Base-by-base conservation (phyloP, 2,329 filamentous ascomycete species). In the Penicillium verrucosum region DNA sequence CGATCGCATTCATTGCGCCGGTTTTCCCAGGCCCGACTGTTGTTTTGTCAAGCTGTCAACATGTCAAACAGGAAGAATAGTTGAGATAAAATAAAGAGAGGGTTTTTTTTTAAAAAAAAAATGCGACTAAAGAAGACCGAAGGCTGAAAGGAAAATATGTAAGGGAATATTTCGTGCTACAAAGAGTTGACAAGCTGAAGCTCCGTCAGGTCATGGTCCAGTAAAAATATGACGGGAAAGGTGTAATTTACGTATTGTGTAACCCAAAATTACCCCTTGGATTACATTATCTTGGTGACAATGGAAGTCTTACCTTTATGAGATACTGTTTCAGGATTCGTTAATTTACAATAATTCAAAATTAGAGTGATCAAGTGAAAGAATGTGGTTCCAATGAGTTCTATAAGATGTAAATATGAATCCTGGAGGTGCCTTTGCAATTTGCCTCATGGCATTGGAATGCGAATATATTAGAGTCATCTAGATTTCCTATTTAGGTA, bases 1-100 rank as follows among this genome's bases (percentile, higher is more conserved):
- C 61, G 56, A 56, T 63, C 51, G 62, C 60, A 56, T 71, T 66
- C 68, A 75, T 65, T 63, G 59, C 61, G 58, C 58, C 56, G 53
- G 58, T 51, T 54, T 48, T 52, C 50, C 38, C 58, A 54, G 21
- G 37, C 50, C 44, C 27, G 45, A 30, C 41, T 52, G 51, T 43
- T 51, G 27, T 46, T 56, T 43, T 44, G 38, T 50, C 56, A 40
- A 41, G 25, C 21, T 37, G 18, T 21, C 11, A n/a, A 51, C 50
- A 63, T 48, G 9, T 36, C 44, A 37, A 42, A 25, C 43, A 9
- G n/a, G n/a, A 51, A 23, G 4, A 32, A 36, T 23, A 34, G n/a
- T 18, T 27, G 52, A 46, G 29, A 40, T 14, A 34, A 53, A 36
- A 53, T 43, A 25, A 11, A 12, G 23, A 40, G 12, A 5, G 3